These are phyloP conservation scores for Hyparrhenia diplandra DNA, from an alignment of 176 grass and related monocot genomes.

Conservation along the genomic window DNA sequence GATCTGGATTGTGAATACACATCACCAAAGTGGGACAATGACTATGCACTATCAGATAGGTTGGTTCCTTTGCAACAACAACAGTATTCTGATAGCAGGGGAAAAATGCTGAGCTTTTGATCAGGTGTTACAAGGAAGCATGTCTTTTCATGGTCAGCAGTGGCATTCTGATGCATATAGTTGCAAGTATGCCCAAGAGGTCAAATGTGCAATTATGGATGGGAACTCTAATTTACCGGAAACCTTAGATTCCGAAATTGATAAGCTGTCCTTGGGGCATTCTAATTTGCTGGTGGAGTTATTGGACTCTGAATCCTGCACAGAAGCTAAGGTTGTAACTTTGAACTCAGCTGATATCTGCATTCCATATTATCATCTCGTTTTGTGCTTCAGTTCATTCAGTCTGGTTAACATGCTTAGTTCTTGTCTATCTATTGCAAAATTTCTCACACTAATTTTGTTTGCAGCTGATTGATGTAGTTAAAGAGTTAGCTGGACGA, in stretches of 20 bases:
- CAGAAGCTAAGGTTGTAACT: conserved; percentile 37
- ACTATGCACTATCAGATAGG: too few relatives aligned
- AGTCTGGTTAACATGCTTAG: conserved; percentile 1
- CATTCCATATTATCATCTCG: neutral
- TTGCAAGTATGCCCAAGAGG: neutral
- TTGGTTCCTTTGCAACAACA: too few relatives aligned
- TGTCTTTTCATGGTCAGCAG: too few relatives aligned
- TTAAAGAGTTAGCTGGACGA: conserved; percentile 48
- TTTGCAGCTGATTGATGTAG: neutral
- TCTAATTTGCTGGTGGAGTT: conserved; percentile 17
- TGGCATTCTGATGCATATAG: too few relatives aligned
- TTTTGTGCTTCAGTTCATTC: neutral
- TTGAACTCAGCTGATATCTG: neutral
- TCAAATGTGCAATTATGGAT: conserved; percentile 18
- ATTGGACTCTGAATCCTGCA: conserved; percentile 21
- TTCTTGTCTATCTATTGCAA: neutral
- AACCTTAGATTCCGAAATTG: conserved; percentile 28
- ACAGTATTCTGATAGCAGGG: too few relatives aligned
- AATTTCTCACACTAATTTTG: conserved; percentile 5
- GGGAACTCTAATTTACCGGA: conserved; percentile 34
- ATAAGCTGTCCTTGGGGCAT: conserved; percentile 7
- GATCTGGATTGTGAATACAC: too few relatives aligned
- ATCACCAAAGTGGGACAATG: too few relatives aligned
- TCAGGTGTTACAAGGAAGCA: too few relatives aligned
- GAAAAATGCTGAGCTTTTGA: too few relatives aligned